Conservation (phyloP, 1,284 basidiomycete species). For the Ganoderma sinense region DNA sequence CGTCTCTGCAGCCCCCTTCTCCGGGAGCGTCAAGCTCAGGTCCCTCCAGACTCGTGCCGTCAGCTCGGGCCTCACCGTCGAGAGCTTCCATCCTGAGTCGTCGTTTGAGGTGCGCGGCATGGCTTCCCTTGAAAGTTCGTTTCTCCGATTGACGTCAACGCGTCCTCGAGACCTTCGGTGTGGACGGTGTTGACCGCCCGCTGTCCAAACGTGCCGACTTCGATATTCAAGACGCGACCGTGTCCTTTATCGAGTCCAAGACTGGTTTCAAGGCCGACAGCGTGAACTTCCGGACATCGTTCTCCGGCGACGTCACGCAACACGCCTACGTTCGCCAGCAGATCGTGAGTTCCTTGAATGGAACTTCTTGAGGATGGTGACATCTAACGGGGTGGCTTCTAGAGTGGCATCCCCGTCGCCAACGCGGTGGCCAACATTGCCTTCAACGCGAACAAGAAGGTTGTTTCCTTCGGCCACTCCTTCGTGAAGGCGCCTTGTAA, state of each 20-base stretch:
- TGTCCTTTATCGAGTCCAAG: conserved; percentile 38
- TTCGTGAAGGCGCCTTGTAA: conserved; percentile 51
- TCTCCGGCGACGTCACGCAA: conserved; percentile 37
- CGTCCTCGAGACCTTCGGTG: conserved; percentile 48
- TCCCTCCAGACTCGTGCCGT: conserved; percentile 50
- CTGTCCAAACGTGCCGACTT: conserved; percentile 40
- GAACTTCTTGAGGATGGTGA: not conserved
- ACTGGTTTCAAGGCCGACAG: conserved; percentile 33
- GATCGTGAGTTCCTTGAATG: conserved; percentile 11
- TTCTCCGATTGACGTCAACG: not conserved
- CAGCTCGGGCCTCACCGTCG: conserved; percentile 43
- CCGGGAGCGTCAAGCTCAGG: conserved; percentile 41
- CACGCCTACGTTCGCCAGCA: conserved; percentile 48
- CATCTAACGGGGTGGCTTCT: conserved; percentile 11
- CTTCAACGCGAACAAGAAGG: conserved; percentile 48
- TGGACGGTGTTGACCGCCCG: conserved; percentile 43
- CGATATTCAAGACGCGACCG: conserved; percentile 38
- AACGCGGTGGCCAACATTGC: conserved; percentile 57
- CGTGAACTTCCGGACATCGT: conserved; percentile 38
- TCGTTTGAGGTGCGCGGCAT: conserved; percentile 47
- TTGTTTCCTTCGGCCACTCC: conserved; percentile 56
- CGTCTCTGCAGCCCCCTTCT: conserved; percentile 39
- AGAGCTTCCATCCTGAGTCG: conserved; percentile 52
- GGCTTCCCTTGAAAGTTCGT: not conserved
- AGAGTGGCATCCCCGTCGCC: conserved; percentile 50